These are phyloP conservation scores for Calonectria pauciramosa DNA, from an alignment of 2,329 filamentous ascomycete genomes.

Conservation along the genomic window DNA sequence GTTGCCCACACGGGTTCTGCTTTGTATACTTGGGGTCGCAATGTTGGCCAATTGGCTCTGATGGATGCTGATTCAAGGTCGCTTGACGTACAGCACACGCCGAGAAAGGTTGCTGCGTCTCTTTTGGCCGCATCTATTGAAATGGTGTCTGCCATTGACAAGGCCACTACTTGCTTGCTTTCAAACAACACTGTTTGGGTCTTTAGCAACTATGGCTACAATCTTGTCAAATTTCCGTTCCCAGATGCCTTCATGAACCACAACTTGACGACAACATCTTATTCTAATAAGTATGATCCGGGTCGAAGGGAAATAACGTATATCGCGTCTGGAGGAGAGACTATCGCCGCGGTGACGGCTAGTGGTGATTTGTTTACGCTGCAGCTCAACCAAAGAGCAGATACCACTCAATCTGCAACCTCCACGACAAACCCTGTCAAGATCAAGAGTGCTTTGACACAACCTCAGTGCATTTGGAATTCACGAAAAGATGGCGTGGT, in stretches of 20 bases:
- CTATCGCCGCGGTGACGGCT: constrained; percentile 88
- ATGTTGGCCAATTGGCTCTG: constrained; percentile 91
- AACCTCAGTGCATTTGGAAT: constrained; percentile 88
- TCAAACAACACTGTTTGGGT: constrained; percentile 92
- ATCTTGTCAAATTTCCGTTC: constrained; percentile 87
- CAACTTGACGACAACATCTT: constrained; percentile 75
- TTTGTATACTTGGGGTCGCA: constrained; percentile 95
- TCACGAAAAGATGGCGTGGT: constrained; percentile 87
- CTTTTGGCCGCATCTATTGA: constrained; percentile 76
- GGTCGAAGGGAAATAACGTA: constrained; percentile 79
- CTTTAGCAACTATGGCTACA: constrained; percentile 96
- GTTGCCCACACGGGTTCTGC: constrained; percentile 86
- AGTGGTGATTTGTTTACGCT: constrained; percentile 92
- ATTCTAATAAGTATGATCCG: constrained; percentile 65
- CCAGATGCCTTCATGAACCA: constrained; percentile 78
- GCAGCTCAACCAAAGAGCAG: constrained; percentile 77
- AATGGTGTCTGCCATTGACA: constrained; percentile 89
- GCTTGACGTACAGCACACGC: constrained; percentile 84
- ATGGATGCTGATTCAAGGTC: constrained; percentile 96
- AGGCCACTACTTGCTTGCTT: constrained; percentile 87
- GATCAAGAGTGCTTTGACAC: constrained; percentile 84
- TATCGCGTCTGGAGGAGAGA: constrained; percentile 89
- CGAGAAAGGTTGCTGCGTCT: constrained; percentile 89
- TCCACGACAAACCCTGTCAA: constrained; percentile 96
- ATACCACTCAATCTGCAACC: constrained; percentile 69